Base-by-base conservation (phyloP, 2,329 filamentous ascomycete species). In the Stylonectria norvegica region DNA sequence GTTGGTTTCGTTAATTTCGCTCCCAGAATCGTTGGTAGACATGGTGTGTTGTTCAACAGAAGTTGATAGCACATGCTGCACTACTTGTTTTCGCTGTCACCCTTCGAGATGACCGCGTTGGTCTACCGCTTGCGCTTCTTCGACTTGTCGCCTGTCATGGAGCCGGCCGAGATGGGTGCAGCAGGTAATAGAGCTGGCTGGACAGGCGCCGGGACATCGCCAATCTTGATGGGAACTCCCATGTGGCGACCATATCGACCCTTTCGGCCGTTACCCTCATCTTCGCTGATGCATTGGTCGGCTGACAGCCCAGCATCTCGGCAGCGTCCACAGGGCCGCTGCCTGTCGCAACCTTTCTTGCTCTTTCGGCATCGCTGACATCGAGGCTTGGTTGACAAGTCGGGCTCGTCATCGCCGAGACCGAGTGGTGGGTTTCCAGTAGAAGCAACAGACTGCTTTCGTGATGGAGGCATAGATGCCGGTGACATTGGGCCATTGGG, bases 301-400 rank as follows among this genome's bases (percentile, higher is more conserved):
- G 89, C 82, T 42, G 86, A 86, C 56, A 98, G 88, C 15, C 93
- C 93, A 30, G 93, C 93, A 68, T 98, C 93, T 64, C 89, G 89
- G 79, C 93, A 98, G 49, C 93, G 82, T 40, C 89, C 88, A 60
- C 93, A 98, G 19, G 93, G 93, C 27, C 93, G 84, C 68, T 97
- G 93, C 43, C 93, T 85, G 70, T 98, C 93, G 62, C 93, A 98
- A 10, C 93, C 93, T 70, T 98, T 98, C 76, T 98, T 98, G 71
- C 91, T 97, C 79, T 98, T 98, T 58, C 93, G 86, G 75, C 93
- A 98, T 43, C 93, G 86, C 65, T 98, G 93, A 73, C 93, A 98
- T 48, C 93, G 89, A 41, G 93, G 93, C 69, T 97, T 96, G 52
- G 86, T 90, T 1, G 91, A 96, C 15, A 97, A 71, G 56, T 98